Evolutionary conservation across 2,329 filamentous ascomycete genomes (phyloP).

Genomic region (Talaromyces sp.): DNA sequence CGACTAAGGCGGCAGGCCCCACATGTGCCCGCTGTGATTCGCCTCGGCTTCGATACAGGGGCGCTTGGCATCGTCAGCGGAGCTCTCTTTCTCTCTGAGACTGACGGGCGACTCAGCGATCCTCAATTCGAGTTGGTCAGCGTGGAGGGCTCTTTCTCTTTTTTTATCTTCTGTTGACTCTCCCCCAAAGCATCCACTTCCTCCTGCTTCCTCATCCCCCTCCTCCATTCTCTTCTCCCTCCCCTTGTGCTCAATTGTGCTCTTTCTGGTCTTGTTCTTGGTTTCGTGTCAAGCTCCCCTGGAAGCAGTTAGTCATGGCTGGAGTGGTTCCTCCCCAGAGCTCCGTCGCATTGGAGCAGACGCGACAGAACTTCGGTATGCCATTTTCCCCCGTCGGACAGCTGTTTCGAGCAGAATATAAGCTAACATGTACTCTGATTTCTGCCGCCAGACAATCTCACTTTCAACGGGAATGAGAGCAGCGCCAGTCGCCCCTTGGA

Average conservation of each 20-base stretch:
- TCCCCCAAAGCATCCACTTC: background rate
- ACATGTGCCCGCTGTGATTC: background rate
- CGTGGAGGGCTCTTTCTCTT: background rate
- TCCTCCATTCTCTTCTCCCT: background rate
- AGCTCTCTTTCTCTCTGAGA: background rate
- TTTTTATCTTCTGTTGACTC: background rate
- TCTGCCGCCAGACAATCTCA: constrained; percentile 1
- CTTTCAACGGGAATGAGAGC: background rate
- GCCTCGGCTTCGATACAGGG: background rate
- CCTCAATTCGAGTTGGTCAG: background rate
- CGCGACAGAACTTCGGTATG: background rate
- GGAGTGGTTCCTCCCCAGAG: background rate
- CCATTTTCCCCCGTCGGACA: background rate
- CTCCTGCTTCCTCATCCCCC: background rate
- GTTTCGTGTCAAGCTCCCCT: background rate
- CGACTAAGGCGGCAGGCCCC: background rate
- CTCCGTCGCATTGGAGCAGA: background rate
- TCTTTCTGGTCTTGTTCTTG: background rate
- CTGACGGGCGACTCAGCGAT: background rate
- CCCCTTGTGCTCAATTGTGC: background rate
- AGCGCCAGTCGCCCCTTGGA: constrained; percentile 25
- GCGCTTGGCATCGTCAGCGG: constrained; percentile 11
- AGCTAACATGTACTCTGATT: background rate
- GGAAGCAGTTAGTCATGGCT: background rate
- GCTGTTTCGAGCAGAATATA: too few relatives aligned